phyloP scores from a whole-genome alignment of 2,329 filamentous ascomycete genomes.

The Colletotrichum lupini region DNA sequence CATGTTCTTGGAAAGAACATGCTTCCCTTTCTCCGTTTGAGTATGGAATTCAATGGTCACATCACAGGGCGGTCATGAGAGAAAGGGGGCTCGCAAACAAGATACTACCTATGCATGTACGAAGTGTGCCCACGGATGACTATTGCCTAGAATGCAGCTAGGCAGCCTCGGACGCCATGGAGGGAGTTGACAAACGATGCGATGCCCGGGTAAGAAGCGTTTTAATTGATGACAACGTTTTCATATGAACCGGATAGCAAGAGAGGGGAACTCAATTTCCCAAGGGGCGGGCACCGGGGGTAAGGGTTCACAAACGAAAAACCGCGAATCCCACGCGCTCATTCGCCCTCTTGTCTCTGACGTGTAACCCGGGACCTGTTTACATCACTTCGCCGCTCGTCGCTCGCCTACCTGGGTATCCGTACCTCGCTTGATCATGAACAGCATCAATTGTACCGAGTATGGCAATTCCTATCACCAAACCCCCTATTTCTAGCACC shows the following conservation, averaged over 20 bases:
- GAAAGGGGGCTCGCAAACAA: background rate
- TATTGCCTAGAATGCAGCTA: background rate
- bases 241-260: background rate
- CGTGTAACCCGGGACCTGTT: background rate
- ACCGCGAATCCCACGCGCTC: background rate
- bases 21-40: background rate
- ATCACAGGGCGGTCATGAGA: background rate
- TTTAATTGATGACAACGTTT: conserved; percentile 1
- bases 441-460: background rate
- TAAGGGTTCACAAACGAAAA: background rate
- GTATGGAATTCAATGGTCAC: background rate
- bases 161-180: background rate
- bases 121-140: background rate
- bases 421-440: background rate
- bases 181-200: background rate
- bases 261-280: conserved; percentile 6
- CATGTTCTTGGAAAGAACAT: too few species aligned
- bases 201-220: background rate
- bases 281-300: background rate
- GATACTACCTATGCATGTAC: background rate
- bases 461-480: background rate
- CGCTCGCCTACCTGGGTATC: background rate
- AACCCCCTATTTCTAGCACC: background rate
- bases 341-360: conserved; percentile 6
- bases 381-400: background rate